Conservation (phyloP, 169 alveolate genomes). For the Eimeria maxima region DNA sequence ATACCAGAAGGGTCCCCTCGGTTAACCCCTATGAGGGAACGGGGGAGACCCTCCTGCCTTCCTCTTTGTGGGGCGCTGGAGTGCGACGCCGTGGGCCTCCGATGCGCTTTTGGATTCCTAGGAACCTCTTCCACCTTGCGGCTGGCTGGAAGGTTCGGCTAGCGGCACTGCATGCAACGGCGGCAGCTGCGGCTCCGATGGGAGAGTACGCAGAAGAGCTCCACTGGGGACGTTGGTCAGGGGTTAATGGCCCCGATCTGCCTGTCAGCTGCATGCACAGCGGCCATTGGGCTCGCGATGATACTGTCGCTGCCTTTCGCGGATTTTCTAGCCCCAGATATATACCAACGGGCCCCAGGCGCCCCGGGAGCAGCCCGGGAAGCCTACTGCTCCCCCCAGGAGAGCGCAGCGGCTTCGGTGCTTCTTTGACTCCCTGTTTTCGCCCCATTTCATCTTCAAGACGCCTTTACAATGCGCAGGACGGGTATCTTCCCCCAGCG, state of each 20-base stretch:
- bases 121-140: not conserved
- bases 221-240: not conserved
- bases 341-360: not conserved
- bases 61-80: not conserved
- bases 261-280: constrained; percentile 22
- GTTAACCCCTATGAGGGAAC: not conserved
- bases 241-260: not conserved
- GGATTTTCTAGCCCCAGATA: not conserved
- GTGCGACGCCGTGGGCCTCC: not conserved
- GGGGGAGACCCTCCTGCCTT: not conserved
- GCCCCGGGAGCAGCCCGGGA: not conserved
- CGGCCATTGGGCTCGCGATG: constrained; percentile 4
- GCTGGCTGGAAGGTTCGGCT: not conserved
- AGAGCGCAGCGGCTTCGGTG: not conserved
- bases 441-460: not conserved
- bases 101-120: not conserved
- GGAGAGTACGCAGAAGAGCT: not conserved
- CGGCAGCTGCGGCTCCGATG: not conserved
- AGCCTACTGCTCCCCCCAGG: not conserved
- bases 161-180: not conserved
- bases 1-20: not conserved
- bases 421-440: not conserved
- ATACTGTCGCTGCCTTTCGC: not conserved
- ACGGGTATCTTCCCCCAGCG: not conserved
- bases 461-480: not conserved